phyloP scores from a whole-genome alignment of 176 grass and related monocot genomes.

The Chloris gayana region DNA sequence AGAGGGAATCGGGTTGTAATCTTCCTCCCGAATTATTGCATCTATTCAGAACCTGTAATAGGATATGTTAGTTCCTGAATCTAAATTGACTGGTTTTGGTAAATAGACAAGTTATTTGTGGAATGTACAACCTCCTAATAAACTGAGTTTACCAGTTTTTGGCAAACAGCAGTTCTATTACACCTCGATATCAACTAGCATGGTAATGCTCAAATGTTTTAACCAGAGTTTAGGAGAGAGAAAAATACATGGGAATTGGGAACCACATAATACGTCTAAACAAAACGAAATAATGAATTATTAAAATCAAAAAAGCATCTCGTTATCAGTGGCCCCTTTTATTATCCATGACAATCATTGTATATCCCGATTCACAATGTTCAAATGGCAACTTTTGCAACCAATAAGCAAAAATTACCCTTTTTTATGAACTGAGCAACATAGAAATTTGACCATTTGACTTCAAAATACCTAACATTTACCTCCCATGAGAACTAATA shows the following conservation, averaged over 20 bases:
- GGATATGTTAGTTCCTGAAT: slow-evolving; percentile 3
- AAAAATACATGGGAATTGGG: neutral
- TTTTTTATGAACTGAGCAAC: slow-evolving; percentile 2
- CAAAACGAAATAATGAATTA: neutral
- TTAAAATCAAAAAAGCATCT: slow-evolving; percentile 29
- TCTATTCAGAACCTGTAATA: slow-evolving; percentile 64
- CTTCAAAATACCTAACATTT: neutral
- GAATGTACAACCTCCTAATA: slow-evolving; percentile 13
- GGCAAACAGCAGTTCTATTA: neutral
- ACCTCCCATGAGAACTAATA: neutral
- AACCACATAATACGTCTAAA: neutral
- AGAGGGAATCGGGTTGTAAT: slow-evolving; percentile 55
- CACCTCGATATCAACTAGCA: slow-evolving; percentile 23
- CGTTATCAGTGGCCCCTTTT: neutral
- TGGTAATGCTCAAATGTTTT: neutral
- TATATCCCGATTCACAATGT: neutral
- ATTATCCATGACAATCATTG: neutral
- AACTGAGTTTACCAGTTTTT: neutral
- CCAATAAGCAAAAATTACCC: neutral
- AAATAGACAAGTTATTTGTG: slow-evolving; percentile 25
- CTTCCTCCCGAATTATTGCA: slow-evolving; percentile 40
- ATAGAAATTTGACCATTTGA: no score
- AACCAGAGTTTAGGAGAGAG: neutral
- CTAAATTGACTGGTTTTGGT: neutral
- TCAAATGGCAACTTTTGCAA: slow-evolving; percentile 19